Conservation (phyloP, 306 rosid genomes). For the Acmispon strigosus region DNA sequence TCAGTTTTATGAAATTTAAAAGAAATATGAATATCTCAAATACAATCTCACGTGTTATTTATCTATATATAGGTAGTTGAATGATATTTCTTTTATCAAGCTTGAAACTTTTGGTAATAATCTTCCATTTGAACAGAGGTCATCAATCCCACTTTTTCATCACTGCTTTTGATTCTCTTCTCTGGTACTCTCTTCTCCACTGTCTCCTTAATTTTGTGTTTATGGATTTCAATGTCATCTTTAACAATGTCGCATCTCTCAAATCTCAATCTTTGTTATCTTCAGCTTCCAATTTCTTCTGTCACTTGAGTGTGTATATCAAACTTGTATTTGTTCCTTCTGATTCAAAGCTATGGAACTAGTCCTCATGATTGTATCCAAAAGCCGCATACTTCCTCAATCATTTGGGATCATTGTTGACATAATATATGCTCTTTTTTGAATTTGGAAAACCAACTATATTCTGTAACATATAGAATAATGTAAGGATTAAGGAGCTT, state of each 20-base stretch:
- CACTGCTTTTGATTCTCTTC: background rate
- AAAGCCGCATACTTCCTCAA: background rate
- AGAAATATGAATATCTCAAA: background rate
- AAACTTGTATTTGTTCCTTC: background rate
- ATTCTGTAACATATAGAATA: background rate
- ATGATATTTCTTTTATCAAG: background rate
- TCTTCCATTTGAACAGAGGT: background rate
- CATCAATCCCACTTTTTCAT: background rate
- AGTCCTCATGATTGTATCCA: background rate
- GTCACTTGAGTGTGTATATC: background rate
- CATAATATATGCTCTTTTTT: background rate
- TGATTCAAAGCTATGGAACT: slow-evolving; percentile 20
- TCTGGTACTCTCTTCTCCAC: background rate
- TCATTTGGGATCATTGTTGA: background rate
- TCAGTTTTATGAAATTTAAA: background rate
- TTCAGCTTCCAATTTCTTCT: background rate
- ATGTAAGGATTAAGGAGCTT: background rate
- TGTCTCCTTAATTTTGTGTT: background rate
- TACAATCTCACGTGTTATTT: background rate
- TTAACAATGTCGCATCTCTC: background rate
- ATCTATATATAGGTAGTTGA: background rate
- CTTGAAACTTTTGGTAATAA: background rate
- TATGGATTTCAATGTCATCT: background rate
- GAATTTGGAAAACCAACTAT: background rate
- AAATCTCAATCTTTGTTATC: background rate